A percentile compares a stretch with the other conserved stretches of the same genome.
These are phyloP conservation scores for Lentithecium fluviatile DNA, from an alignment of 495 filamentous ascomycete genomes.

Conservation along the genomic window DNA sequence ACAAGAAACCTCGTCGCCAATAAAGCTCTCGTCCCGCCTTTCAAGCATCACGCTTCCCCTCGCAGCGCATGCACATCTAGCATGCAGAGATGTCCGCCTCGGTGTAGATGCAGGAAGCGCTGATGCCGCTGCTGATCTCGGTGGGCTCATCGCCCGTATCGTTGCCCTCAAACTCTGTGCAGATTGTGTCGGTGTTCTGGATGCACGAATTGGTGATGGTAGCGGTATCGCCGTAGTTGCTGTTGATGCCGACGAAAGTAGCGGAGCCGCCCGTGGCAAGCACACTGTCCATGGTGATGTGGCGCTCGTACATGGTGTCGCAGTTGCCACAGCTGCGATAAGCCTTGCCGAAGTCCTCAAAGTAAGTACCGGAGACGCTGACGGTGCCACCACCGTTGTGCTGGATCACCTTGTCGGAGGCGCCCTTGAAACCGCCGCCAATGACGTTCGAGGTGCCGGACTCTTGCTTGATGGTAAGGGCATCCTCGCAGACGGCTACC, in stretches of 20 bases:
- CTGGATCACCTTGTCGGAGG: constrained; percentile 63
- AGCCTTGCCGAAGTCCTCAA: constrained; percentile 51
- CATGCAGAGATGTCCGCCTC: constrained; percentile 15
- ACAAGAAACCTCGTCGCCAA: too few species aligned
- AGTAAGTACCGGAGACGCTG: constrained; percentile 56
- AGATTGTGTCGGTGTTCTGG: too few species aligned
- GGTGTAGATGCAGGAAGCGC: too few species aligned
- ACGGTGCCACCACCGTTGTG: constrained; percentile 61
- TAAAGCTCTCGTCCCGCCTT: too few species aligned
- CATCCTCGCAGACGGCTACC: constrained; percentile 35
- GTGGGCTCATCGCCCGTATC: too few species aligned
- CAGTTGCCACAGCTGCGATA: constrained; percentile 62
- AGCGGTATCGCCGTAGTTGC: too few species aligned
- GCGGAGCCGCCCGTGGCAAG: constrained; percentile 45
- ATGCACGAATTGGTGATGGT: too few species aligned
- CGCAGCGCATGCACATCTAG: not conserved
- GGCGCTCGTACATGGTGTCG: constrained; percentile 43
- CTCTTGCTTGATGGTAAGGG: constrained; percentile 42
- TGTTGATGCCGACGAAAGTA: constrained; percentile 52
- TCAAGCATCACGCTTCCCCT: too few species aligned
- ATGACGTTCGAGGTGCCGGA: constrained; percentile 48
- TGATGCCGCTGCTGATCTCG: too few species aligned
- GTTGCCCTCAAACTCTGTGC: too few species aligned
- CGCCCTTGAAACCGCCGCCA: constrained; percentile 57
- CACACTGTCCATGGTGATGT: constrained; percentile 52